These are phyloP conservation scores for Parmales sp. DNA, from an alignment of 108 stramenopile species.

Conservation along the genomic window DNA sequence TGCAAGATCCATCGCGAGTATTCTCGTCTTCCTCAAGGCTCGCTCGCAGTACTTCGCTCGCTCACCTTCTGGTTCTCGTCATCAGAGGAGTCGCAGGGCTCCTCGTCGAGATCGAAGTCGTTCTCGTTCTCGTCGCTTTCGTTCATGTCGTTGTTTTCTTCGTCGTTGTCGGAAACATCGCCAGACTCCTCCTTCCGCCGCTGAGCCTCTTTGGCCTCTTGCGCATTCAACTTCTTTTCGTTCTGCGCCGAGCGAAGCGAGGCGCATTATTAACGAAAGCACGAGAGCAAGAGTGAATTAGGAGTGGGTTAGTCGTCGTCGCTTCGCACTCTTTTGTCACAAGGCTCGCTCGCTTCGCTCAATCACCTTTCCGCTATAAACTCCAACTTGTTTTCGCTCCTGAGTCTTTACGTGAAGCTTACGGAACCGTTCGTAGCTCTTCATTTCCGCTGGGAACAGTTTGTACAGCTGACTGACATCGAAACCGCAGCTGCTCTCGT, in stretches of 20 bases:
- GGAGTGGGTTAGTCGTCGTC: too few relatives aligned
- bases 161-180: background rate
- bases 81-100: background rate
- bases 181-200: too few relatives aligned
- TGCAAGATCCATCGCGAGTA: too few relatives aligned
- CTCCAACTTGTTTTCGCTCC: background rate
- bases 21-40: too few relatives aligned
- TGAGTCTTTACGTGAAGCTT: background rate
- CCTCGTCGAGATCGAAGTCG: background rate
- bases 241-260: background rate
- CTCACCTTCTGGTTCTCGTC: too few relatives aligned
- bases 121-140: background rate
- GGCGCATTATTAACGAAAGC: too few relatives aligned
- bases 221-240: background rate
- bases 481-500: background rate
- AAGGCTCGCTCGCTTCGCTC: background rate
- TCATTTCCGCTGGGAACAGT: background rate
- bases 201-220: background rate
- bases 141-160: background rate
- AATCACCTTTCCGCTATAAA: background rate
- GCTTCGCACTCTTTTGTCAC: background rate
- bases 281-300: background rate
- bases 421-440: background rate
- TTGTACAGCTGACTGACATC: background rate
- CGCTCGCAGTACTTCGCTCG: too few relatives aligned